A percentile compares a stretch with the other conserved stretches of the same genome.
Evolutionary conservation across 2,329 filamentous ascomycete genomes (phyloP).

Genomic region (Fusarium siculi): DNA sequence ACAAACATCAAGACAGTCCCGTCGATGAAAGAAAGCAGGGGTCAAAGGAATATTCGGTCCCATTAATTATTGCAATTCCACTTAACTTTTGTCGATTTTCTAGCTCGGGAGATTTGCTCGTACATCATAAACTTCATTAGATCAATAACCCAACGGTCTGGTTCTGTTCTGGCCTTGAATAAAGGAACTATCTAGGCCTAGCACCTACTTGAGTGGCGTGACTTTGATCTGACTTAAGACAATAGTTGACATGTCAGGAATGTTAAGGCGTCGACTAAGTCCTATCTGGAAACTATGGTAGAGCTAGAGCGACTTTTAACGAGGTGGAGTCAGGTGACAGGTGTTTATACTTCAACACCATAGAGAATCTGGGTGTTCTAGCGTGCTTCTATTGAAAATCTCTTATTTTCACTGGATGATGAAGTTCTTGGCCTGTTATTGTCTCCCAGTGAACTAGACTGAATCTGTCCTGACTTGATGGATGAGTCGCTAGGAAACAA

Average conservation of each 20-base stretch:
- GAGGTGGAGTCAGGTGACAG: neutral
- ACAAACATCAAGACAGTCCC: neutral
- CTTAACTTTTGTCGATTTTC: accelerated
- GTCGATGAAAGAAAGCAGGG: accelerated
- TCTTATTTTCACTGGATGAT: neutral
- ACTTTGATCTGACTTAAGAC: neutral
- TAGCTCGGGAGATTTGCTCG: neutral
- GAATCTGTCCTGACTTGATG: no score
- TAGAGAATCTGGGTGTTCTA: neutral
- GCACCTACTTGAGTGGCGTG: accelerated
- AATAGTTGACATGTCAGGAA: neutral
- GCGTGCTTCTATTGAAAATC: neutral
- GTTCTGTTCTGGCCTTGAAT: neutral
- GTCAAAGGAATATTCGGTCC: accelerated
- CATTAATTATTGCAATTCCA: neutral
- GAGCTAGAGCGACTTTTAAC: neutral
- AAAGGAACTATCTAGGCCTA: neutral
- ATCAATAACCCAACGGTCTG: neutral
- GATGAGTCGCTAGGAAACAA: neutral
- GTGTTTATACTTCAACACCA: no score
- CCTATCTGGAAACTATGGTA: neutral
- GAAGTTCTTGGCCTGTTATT: neutral
- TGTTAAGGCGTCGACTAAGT: neutral
- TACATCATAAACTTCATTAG: neutral
- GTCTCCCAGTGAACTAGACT: no score